These are phyloP conservation scores for Zygoascus meyerae DNA, from an alignment of 1,139 yeast genomes.

Conservation along the genomic window DNA sequence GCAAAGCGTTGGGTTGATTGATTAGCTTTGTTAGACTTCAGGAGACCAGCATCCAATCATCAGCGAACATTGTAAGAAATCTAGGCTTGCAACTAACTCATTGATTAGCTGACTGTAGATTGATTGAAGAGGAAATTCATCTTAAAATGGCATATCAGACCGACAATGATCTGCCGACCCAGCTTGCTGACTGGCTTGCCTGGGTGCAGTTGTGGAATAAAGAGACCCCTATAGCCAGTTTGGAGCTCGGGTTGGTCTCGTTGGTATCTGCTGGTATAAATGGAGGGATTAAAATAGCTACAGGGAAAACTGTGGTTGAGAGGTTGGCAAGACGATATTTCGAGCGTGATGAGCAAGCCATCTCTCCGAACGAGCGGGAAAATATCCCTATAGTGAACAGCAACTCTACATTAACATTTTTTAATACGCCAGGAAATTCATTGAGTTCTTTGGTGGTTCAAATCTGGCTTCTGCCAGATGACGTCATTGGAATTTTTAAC, in stretches of 20 bases:
- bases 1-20: too few relatives aligned
- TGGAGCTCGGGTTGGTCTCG: background rate
- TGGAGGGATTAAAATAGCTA: background rate
- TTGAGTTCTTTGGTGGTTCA: background rate
- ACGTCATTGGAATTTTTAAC: background rate
- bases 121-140: too few relatives aligned
- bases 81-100: too few relatives aligned
- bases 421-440: background rate
- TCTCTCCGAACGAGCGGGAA: too few relatives aligned
- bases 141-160: background rate
- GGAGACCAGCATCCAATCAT: too few relatives aligned
- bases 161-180: background rate
- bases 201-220: slow-evolving; percentile 8
- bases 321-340: too few relatives aligned
- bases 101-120: too few relatives aligned
- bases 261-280: background rate
- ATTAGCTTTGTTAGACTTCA: too few relatives aligned
- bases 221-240: background rate
- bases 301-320: background rate
- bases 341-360: too few relatives aligned
- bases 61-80: too few relatives aligned
- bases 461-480: slow-evolving; percentile 1
- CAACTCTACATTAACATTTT: too few relatives aligned
- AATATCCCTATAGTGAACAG: too few relatives aligned
- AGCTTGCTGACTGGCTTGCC: slow-evolving; percentile 8